Base-by-base conservation (phyloP, 345 rosid genomes). In the Citrus reticulata region DNA sequence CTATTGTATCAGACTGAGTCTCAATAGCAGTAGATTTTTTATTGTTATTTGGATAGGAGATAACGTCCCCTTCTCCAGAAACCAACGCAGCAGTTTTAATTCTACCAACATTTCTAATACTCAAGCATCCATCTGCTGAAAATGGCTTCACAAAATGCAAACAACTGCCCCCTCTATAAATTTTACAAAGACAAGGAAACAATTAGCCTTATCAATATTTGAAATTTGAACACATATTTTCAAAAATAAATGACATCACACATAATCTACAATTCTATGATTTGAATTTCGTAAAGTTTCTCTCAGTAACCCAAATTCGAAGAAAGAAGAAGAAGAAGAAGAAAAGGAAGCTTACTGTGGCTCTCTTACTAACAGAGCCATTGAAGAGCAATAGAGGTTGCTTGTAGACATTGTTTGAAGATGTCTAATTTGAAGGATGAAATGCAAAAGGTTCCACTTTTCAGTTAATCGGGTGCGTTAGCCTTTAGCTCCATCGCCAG, bases 41-140 rank as follows among this genome's bases (percentile, higher is more conserved):
- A 70, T 79, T 83, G 34, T 75, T 85, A 59, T 79, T 84, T 70
- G 89, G 75, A 86, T 75, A 78, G 9, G 96, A 88, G 59, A 85
- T 79, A 2, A 88, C 65, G 79, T 85, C 91, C 68, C 91, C 93
- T 80, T 87, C 91, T 46, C 92, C 92, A 35, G 97, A 86, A 81
- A 91, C 68, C 74, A 89, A 72, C 2, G 87, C 76, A 58, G 91
- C 91, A 78, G 70, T 85, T 81, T 82, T 84, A 72, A 75, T 82
- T 83, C 78, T 81, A 71, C 81, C 82, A 61, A 60, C 29, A 73
- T 60, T 78, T 27, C 73, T 85, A 68, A 79, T 71, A 73, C 84
- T 83, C 55, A 78, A 82, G 54, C 42, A 71, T 40, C 82, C 79
- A 73, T 80, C 81, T 24, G 69, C 73, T 4, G 83, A 63, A 29